Base-by-base conservation (phyloP, 2,329 filamentous ascomycete genomes). In the Stemphylium vesicarium region DNA sequence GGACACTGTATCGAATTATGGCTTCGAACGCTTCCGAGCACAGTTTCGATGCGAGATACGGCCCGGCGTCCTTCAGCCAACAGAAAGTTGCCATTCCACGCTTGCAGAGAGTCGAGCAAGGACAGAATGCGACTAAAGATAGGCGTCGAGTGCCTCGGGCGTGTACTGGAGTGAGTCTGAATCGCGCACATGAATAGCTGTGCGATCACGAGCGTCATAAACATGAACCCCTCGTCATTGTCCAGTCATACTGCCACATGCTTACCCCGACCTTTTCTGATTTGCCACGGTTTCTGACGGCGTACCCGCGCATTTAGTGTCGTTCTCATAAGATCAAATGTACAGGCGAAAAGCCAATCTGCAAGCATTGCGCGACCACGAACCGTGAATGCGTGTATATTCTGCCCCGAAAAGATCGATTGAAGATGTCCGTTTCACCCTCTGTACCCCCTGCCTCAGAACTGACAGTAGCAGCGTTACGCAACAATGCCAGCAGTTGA, bases 301-400 rank as follows among this genome's bases (percentile, higher is more conserved):
- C n/a, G 20, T 26, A 22, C 26, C 37, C 35, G 32, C 41, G 40
- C 33, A 16, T 60, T 33, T 64, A 68, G 65, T 78, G 76, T 62
- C 74, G 75, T 31, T 62, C 63, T 49, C 70, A 75, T 43, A 78
- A 78, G 62, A 74, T 77, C 61, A 78, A 76, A 54, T 78, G 75
- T 57, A 72, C 73, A 36, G 76, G 76, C 20, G 65, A 72, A 40
- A 66, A 60, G 33, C 76, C 76, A 20, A 46, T 56, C 5, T 78
- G 76, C 56, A 70, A 71, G 39, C 74, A 76, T 37, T 78, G 76
- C 60, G 64, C 67, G 41, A 61, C 66, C 24, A 65, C 64, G 8
- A 62, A 55, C 32, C 68, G 70, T 41, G 64, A 69, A n/a, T 78
- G 76, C 53, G 62, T 73, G 16, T 78, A 78, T 61, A 69, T 72